phyloP scores from a whole-genome alignment of 208 protist species.

The Crithidia brevicula region DNA sequence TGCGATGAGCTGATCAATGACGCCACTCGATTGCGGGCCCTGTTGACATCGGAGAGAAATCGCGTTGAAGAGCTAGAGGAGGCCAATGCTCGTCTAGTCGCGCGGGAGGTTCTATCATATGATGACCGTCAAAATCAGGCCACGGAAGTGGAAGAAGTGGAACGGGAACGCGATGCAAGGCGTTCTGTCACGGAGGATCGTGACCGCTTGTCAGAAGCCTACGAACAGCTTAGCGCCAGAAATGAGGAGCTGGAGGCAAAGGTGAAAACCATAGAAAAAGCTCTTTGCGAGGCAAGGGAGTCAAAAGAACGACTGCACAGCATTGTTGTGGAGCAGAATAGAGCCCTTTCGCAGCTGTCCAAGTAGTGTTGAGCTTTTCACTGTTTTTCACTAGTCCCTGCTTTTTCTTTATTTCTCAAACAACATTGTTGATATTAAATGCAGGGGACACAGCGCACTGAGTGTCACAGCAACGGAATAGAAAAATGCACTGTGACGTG shows the following conservation, averaged over 20 bases:
- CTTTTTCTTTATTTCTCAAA: constrained; percentile 16
- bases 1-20: constrained; percentile 69
- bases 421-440: too few species aligned
- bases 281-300: constrained; percentile 47
- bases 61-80: constrained; percentile 60
- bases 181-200: constrained; percentile 6
- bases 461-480: too few species aligned
- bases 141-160: neutral
- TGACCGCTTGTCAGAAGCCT: neutral
- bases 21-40: constrained; percentile 39
- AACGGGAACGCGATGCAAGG: constrained; percentile 26
- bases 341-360: constrained; percentile 50
- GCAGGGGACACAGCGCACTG: too few species aligned
- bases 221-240: constrained; percentile 10
- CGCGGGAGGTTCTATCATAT: constrained; percentile 53
- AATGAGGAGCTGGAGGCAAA: constrained; percentile 31
- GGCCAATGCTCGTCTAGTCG: constrained; percentile 73
- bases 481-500: too few species aligned
- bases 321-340: constrained; percentile 81
- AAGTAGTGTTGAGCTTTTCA: neutral
- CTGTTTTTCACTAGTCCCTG: constrained; percentile 22
- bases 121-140: neutral
- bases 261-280: constrained; percentile 32
- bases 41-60: constrained; percentile 38
- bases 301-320: constrained; percentile 81